Percentiles rank a stretch among this genome's conserved stretches.
Evolutionary conservation across 331 rosid genomes (phyloP).

Genomic region (Dryas integrifolia): DNA sequence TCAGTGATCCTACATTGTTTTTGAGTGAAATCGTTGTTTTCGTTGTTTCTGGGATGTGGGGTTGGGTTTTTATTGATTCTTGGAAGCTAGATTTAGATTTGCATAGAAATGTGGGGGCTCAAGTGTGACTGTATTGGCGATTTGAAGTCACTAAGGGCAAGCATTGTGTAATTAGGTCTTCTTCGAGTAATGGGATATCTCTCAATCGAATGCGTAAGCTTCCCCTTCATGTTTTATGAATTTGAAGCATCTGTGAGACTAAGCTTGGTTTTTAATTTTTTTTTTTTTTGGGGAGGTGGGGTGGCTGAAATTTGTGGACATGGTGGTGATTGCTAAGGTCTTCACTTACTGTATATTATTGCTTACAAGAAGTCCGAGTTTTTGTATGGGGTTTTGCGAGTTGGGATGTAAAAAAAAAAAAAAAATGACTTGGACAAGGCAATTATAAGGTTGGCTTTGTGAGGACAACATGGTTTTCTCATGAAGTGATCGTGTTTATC

Average conservation of each 20-base stretch:
- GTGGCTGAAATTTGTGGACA: not conserved
- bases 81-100: constrained; percentile 17
- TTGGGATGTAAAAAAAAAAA: not conserved
- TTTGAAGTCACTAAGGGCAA: constrained; percentile 33
- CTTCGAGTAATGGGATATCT: constrained; percentile 7
- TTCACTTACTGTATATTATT: not conserved
- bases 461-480: not conserved
- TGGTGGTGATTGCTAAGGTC: not conserved
- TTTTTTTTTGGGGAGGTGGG: not conserved
- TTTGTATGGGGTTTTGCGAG: not conserved
- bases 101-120: constrained; percentile 13
- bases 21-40: constrained; percentile 12
- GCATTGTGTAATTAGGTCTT: constrained; percentile 16
- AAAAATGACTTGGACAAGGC: not conserved
- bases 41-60: not conserved
- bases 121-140: constrained; percentile 20
- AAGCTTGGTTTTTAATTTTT: not conserved
- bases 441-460: not conserved
- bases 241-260: constrained; percentile 1
- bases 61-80: constrained; percentile 9
- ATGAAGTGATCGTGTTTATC: not conserved
- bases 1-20: constrained; percentile 6
- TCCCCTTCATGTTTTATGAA: not conserved
- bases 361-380: not conserved
- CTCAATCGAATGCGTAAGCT: constrained; percentile 27